A percentile compares a stretch with the other conserved stretches of the same genome.
phyloP scores from a whole-genome alignment of 208 protist species.

The Naegleria lovaniensis region DNA sequence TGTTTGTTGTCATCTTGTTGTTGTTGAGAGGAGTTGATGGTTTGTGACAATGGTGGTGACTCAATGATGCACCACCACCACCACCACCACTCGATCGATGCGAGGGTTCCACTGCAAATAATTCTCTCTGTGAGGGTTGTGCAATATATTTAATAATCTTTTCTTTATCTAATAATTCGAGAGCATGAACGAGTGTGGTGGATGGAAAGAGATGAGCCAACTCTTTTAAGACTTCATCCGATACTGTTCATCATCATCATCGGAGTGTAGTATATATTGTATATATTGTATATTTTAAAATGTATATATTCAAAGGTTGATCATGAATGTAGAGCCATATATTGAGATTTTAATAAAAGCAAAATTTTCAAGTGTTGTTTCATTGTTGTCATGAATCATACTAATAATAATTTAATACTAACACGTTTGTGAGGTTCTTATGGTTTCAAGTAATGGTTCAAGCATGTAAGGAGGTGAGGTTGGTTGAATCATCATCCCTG shows the following conservation, averaged over 20 bases:
- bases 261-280: too few species aligned
- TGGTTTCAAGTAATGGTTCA: not conserved
- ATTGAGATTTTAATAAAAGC: too few species aligned
- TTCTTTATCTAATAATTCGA: not conserved
- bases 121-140: not conserved
- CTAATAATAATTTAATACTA: too few species aligned
- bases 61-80: too few species aligned
- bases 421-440: not conserved
- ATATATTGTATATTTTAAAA: not conserved
- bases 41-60: too few species aligned
- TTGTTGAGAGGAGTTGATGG: not conserved
- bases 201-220: not conserved
- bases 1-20: not conserved
- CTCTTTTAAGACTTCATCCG: not conserved
- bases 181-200: not conserved
- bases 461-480: not conserved
- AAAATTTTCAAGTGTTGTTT: too few species aligned
- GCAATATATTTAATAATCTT: not conserved
- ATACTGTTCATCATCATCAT: too few species aligned
- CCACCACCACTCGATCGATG: not conserved
- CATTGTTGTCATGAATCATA: too few species aligned
- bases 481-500: too few species aligned
- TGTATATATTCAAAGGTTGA: too few species aligned
- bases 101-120: not conserved
- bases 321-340: too few species aligned